Conservation (phyloP, 345 rosid genomes). For the Nasturtium officinale region DNA sequence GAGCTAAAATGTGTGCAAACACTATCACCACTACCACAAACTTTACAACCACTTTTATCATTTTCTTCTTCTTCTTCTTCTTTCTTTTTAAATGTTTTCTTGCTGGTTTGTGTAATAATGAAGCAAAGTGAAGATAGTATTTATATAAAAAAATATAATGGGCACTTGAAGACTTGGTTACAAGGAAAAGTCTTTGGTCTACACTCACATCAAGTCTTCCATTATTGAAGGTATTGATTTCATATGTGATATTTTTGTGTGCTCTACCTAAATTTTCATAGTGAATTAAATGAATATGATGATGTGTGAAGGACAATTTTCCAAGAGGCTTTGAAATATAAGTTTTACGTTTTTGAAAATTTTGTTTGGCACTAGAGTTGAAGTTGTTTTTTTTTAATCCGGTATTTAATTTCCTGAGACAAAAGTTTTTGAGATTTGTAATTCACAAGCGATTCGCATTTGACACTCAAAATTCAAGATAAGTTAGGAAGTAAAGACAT, state of each 20-base stretch:
- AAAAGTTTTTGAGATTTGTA: too few relatives aligned
- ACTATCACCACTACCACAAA: conserved; percentile 21
- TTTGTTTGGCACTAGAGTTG: conserved; percentile 9
- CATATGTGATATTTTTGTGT: conserved; percentile 8
- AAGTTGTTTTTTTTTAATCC: not conserved
- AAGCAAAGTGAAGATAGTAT: conserved; percentile 9
- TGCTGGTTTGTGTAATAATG: conserved; percentile 23
- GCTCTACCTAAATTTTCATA: conserved; percentile 6
- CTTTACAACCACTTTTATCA: conserved; percentile 5
- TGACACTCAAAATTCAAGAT: not conserved
- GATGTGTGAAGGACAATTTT: conserved; percentile 20
- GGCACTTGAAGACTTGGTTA: conserved; percentile 15
- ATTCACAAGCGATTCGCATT: not conserved
- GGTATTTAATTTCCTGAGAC: too few relatives aligned
- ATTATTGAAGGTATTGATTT: conserved; percentile 19
- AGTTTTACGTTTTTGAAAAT: not conserved
- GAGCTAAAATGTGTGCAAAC: conserved; percentile 34
- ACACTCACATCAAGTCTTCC: conserved; percentile 27
- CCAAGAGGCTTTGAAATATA: conserved; percentile 13
- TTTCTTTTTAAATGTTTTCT: not conserved
- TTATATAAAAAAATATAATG: conserved; percentile 10
- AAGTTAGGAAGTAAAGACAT: not conserved
- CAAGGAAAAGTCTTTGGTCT: conserved; percentile 32
- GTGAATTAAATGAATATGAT: conserved; percentile 18
- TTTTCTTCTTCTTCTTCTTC: not conserved